Evolutionary conservation across 179 eudicot species (phyloP).

Genomic region (Gypsophila paniculata): DNA sequence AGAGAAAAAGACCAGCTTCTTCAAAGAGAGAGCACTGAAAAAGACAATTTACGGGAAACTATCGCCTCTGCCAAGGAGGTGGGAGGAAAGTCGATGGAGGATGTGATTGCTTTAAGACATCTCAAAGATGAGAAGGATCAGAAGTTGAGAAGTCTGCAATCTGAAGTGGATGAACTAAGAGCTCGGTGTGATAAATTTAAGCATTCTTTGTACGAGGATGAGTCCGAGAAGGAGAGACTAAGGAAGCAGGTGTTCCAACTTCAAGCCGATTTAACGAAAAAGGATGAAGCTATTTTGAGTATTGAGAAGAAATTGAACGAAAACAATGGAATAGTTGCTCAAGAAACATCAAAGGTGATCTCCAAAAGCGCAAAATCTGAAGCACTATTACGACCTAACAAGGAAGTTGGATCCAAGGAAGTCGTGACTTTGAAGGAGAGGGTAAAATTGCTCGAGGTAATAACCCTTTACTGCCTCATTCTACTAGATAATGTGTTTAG

Average conservation of each 20-base stretch:
- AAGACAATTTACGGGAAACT: constrained; percentile 32
- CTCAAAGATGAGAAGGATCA: constrained; percentile 51
- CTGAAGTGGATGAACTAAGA: constrained; percentile 47
- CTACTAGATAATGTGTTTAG: background rate
- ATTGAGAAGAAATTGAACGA: constrained; percentile 69
- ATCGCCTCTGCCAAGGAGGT: constrained; percentile 35
- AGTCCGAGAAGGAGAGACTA: constrained; percentile 59
- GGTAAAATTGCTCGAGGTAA: constrained; percentile 77
- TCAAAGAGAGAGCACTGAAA: constrained; percentile 33
- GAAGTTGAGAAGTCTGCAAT: constrained; percentile 35
- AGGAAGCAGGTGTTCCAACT: constrained; percentile 53
- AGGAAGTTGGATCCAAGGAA: constrained; percentile 64
- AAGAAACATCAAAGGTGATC: constrained; percentile 36
- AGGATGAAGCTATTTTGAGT: constrained; percentile 48
- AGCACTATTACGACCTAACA: constrained; percentile 29
- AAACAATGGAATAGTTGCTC: constrained; percentile 26
- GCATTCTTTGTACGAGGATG: constrained; percentile 45
- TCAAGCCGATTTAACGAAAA: constrained; percentile 53
- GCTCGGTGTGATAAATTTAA: constrained; percentile 42
- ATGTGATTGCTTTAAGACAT: constrained; percentile 37
- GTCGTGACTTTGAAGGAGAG: constrained; percentile 56
- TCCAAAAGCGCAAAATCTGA: constrained; percentile 40
- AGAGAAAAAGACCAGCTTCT: constrained; percentile 44
- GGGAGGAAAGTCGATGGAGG: constrained; percentile 43
- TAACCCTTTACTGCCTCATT: background rate